Evolutionary conservation across 2,329 filamentous ascomycete species (phyloP).

Genomic region (Peltaster fructicola): DNA sequence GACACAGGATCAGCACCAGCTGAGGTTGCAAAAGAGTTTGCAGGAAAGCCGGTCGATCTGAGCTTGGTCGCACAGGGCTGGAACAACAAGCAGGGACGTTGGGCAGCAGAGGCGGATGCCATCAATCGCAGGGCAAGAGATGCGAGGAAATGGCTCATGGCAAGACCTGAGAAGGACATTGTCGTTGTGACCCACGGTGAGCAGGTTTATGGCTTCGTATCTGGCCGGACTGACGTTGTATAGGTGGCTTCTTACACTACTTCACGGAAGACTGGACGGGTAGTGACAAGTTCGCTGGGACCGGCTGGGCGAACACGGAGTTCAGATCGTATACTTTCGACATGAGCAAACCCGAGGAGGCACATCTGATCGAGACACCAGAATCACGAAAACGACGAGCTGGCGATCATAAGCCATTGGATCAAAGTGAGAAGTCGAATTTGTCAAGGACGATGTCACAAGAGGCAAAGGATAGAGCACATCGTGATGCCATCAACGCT

Average conservation of each 20-base stretch:
- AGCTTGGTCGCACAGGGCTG: conserved; percentile 40
- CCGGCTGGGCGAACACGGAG: conserved; percentile 59
- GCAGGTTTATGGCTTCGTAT: background rate
- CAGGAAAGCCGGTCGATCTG: conserved; percentile 42
- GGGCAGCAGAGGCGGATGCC: conserved; percentile 29
- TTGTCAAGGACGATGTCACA: conserved; percentile 12
- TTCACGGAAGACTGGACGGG: conserved; percentile 67
- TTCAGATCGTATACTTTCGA: conserved; percentile 48
- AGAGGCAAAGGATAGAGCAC: conserved; percentile 2
- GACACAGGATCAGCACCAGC: conserved; percentile 49
- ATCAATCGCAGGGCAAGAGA: conserved; percentile 44
- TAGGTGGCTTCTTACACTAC: conserved; percentile 57
- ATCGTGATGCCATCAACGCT: background rate
- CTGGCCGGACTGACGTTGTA: too few species aligned
- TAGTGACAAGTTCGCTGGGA: conserved; percentile 34
- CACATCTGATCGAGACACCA: conserved; percentile 19
- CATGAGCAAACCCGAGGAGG: conserved; percentile 19
- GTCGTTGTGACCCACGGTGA: conserved; percentile 63
- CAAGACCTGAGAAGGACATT: conserved; percentile 44
- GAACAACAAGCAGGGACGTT: conserved; percentile 46
- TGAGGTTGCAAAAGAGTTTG: conserved; percentile 43
- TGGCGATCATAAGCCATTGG: conserved; percentile 15
- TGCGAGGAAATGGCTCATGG: conserved; percentile 40
- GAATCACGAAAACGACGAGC: conserved; percentile 13
- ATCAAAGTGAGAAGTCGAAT: conserved; percentile 17